phyloP scores from a whole-genome alignment of 83 land plant genomes.

The Picea abies region DNA sequence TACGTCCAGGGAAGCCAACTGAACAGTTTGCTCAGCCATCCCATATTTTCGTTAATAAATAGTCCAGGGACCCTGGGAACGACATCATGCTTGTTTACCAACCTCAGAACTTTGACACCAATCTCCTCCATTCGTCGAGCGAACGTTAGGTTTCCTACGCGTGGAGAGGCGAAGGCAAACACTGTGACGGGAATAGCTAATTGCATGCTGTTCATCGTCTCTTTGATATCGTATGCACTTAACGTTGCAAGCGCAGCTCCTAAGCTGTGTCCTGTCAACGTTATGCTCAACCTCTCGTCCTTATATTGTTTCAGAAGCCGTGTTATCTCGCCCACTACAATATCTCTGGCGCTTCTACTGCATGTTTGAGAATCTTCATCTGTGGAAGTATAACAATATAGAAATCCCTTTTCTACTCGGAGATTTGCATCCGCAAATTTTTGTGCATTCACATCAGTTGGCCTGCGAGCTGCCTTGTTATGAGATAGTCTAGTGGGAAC shows the following conservation, averaged over 20 bases:
- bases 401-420: slow-evolving; percentile 7
- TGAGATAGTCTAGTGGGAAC: slow-evolving; percentile 22
- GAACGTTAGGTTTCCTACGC: background rate
- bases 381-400: background rate
- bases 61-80: too few relatives aligned
- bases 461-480: background rate
- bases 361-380: background rate
- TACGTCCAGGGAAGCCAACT: too few relatives aligned
- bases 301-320: slow-evolving; percentile 13
- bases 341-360: slow-evolving; percentile 7
- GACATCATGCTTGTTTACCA: too few relatives aligned
- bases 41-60: too few relatives aligned
- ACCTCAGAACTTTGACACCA: too few relatives aligned
- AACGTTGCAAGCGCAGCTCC: slow-evolving; percentile 32
- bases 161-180: slow-evolving; percentile 26
- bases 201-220: background rate
- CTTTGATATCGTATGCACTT: slow-evolving; percentile 28
- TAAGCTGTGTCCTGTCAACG: slow-evolving; percentile 32
- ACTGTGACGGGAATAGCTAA: slow-evolving; percentile 1
- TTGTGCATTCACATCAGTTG: background rate
- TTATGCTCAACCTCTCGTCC: slow-evolving; percentile 25
- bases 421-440: background rate
- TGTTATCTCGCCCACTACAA: slow-evolving; percentile 5
- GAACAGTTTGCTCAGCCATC: too few relatives aligned
- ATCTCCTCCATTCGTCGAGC: too few relatives aligned